phyloP scores from a whole-genome alignment of 345 rosid genomes.

The Eucalyptus tenuipes region DNA sequence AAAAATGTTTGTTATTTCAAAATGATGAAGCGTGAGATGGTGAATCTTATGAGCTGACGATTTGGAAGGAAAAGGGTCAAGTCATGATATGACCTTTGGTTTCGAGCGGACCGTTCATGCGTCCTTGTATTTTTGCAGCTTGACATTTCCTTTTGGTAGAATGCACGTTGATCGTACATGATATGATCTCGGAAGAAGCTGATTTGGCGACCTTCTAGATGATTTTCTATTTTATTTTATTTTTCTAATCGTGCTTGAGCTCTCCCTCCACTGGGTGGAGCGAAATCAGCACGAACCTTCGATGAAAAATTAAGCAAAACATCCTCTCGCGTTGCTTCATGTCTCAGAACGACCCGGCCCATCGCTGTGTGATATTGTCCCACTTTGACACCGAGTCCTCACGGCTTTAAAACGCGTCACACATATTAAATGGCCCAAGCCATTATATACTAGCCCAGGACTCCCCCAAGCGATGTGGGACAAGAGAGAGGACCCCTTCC shows the following conservation, averaged over 20 bases:
- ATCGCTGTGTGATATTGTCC: no score
- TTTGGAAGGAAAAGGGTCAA: background rate
- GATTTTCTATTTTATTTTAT: background rate
- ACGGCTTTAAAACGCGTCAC: no score
- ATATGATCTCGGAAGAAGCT: background rate
- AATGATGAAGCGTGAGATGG: background rate
- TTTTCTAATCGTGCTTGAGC: background rate
- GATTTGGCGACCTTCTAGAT: background rate
- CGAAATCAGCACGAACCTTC: background rate
- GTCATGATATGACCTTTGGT: background rate
- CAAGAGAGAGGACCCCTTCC: no score
- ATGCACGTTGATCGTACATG: background rate
- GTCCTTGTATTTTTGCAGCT: background rate
- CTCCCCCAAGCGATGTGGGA: no score
- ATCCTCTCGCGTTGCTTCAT: background rate
- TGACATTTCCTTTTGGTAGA: background rate
- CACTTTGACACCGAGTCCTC: no score
- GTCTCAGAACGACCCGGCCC: no score
- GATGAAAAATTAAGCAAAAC: background rate
- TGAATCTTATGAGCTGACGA: background rate
- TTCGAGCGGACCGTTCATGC: background rate
- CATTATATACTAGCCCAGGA: no score
- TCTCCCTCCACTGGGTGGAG: background rate
- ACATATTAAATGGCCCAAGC: no score
- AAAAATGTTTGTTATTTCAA: no score